Evolutionary conservation across 73 alveolate species (phyloP), one percentile per base, ranked within the genome.

Genomic region (Breviolum minutum): DNA sequence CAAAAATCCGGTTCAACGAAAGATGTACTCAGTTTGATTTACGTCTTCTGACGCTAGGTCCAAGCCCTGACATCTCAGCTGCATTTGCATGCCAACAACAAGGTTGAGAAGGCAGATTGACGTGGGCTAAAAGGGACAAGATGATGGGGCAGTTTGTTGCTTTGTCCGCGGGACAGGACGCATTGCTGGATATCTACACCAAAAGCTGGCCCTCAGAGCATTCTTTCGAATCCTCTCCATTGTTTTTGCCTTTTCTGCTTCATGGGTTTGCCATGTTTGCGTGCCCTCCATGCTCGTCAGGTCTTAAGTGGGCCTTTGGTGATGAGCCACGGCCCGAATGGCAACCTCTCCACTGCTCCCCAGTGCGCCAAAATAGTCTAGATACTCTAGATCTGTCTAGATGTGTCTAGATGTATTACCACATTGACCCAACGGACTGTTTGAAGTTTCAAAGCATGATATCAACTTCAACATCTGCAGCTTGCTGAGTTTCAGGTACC

Each of bases 231-330:
- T 40, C 54, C 54, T 40, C 54, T 40, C 54, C 54, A 40, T 40
- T 40, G 54, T 40, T 40, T 40, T 40, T 40, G 54, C 54, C 3
- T 40, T 40, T 40, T 40, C 54, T 40, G 54, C 54, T 40, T 40
- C 54, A 40, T 40, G 54, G 54, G 54, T 40, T 3, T 40, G 54
- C 54, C 54, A 40, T 40, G 54, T 40, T 40, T 30, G 64, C 87
- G 32, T 16, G 87, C 87, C 29, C 27, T 79, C 64, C 2, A 8
- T 26, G 13, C 24, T 62, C 7, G 19, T 61, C 16, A 92, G 98
- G 98, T 81, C 74, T 92, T 64, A 92, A 92, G 98, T 92, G 98
- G 98, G 98, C 98, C 62, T 92, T 92, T 62, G 98, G 98, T 61
- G 98, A 92, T 32, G 98, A 92, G 69, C 98, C 98, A 27, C 98